phyloP scores from a whole-genome alignment of 768 basidiomycete genomes.

The Candolleomyces efflorescens region DNA sequence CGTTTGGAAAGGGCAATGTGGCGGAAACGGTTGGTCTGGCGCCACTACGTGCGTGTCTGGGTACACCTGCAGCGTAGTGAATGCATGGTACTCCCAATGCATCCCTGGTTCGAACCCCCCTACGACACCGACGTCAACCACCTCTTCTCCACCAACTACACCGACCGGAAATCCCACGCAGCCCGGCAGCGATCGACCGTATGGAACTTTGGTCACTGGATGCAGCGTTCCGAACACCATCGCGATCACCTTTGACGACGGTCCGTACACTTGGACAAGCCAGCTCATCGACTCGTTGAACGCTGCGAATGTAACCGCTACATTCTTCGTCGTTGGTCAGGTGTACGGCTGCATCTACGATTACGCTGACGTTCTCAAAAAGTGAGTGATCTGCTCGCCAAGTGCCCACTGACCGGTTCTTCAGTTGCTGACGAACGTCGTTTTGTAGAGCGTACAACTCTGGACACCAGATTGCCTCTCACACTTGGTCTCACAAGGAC shows the following conservation, averaged over 20 bases:
- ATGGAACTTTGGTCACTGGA: conserved; percentile 9
- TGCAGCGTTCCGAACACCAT: conserved; percentile 12
- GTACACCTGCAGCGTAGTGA: conserved; percentile 40
- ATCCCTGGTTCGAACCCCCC: conserved; percentile 31
- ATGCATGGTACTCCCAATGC: conserved; percentile 51
- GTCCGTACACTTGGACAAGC: conserved; percentile 14
- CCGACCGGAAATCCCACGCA: conserved; percentile 5
- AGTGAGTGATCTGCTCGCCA: conserved; percentile 19
- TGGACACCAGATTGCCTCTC: conserved; percentile 43
- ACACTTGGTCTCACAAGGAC: conserved; percentile 43
- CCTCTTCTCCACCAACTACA: conserved; percentile 10
- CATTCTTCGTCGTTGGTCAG: conserved; percentile 39
- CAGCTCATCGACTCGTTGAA: conserved; percentile 16
- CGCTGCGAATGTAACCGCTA: conserved; percentile 28
- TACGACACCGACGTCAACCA: conserved; percentile 7
- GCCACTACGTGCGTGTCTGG: conserved; percentile 46
- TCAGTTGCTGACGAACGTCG: too few species aligned
- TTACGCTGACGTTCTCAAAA: conserved; percentile 23
- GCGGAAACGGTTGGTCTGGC: conserved; percentile 49
- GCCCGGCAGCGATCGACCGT: conserved; percentile 9
- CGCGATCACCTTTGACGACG: conserved; percentile 15
- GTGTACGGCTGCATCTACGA: conserved; percentile 39
- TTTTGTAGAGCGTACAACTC: conserved; percentile 23
- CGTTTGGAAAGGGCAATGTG: conserved; percentile 36
- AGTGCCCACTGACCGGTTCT: not conserved